phyloP scores from a whole-genome alignment of 805 yeast species.

The Cyberlindnera veronae region DNA sequence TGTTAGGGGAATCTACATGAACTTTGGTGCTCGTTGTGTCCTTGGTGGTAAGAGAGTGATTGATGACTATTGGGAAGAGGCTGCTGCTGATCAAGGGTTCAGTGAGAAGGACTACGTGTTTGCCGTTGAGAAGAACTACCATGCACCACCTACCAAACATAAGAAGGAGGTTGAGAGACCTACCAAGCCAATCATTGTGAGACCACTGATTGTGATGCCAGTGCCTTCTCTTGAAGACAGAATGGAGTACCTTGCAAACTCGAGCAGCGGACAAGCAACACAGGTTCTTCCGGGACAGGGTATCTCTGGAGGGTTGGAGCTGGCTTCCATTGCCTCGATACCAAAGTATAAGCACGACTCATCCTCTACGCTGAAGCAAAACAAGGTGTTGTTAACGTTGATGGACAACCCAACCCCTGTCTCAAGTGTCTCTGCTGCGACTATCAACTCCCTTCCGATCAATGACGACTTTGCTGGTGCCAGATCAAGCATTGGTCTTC shows the following conservation, averaged over 20 bases:
- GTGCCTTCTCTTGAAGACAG: constrained; percentile 26
- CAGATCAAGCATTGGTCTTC: constrained; percentile 40
- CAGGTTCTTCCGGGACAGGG: constrained; percentile 31
- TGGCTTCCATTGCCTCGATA: constrained; percentile 21
- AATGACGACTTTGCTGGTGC: constrained; percentile 16
- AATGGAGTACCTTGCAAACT: constrained; percentile 21
- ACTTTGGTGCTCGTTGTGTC: constrained; percentile 49
- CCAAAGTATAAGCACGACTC: constrained; percentile 25
- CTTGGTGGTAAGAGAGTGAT: constrained; percentile 43
- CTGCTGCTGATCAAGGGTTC: constrained; percentile 40
- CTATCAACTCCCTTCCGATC: constrained; percentile 17
- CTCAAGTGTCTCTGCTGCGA: constrained; percentile 5
- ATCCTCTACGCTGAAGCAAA: constrained; percentile 5
- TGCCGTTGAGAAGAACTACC: constrained; percentile 20
- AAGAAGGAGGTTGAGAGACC: neutral
- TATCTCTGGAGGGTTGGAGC: constrained; percentile 27
- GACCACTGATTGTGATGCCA: constrained; percentile 14
- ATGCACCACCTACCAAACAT: neutral
- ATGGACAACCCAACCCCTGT: constrained; percentile 7
- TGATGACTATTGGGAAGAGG: constrained; percentile 57
- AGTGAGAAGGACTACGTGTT: constrained; percentile 44
- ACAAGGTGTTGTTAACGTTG: constrained; percentile 14
- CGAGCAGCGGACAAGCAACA: constrained; percentile 20
- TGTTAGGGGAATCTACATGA: constrained; percentile 43
- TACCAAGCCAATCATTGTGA: neutral